Evolutionary conservation across 768 basidiomycete species (phyloP).

Genomic region (Coprinopsis marcescibilis): DNA sequence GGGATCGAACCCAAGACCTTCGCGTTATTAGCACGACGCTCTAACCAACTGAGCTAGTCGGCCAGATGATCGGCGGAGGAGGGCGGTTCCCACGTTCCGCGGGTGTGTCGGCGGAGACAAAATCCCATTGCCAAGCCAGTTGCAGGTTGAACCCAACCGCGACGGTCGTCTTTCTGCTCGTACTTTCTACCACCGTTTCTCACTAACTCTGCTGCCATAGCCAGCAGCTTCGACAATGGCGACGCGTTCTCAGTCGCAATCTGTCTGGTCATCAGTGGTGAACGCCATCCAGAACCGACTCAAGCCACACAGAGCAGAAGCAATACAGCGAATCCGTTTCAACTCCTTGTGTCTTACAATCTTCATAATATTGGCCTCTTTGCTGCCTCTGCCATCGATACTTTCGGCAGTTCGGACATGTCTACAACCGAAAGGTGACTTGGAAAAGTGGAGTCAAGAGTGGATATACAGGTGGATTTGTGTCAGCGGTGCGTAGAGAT

Average conservation of each 20-base stretch:
- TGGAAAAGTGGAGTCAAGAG: slow-evolving; percentile 17
- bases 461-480: slow-evolving; percentile 35
- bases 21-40: slow-evolving; percentile 86
- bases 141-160: too few species aligned
- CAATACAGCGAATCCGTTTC: slow-evolving; percentile 35
- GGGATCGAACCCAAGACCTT: slow-evolving; percentile 81
- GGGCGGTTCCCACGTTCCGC: too few species aligned
- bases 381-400: slow-evolving; percentile 36
- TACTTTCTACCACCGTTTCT: too few species aligned
- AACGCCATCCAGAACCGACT: slow-evolving; percentile 12
- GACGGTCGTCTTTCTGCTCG: too few species aligned
- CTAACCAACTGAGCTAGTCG: slow-evolving; percentile 94
- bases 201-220: too few species aligned
- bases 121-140: too few species aligned
- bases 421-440: not conserved
- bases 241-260: not conserved
- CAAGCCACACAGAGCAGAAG: slow-evolving; percentile 41
- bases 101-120: too few species aligned
- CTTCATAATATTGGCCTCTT: slow-evolving; percentile 29
- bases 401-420: slow-evolving; percentile 20
- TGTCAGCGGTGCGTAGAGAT: slow-evolving; percentile 27
- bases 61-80: too few species aligned
- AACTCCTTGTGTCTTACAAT: slow-evolving; percentile 33
- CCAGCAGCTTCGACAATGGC: not conserved
- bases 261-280: not conserved